Base-by-base conservation (phyloP, 2,329 filamentous ascomycete species). In the Hymenoscyphus repandus region DNA sequence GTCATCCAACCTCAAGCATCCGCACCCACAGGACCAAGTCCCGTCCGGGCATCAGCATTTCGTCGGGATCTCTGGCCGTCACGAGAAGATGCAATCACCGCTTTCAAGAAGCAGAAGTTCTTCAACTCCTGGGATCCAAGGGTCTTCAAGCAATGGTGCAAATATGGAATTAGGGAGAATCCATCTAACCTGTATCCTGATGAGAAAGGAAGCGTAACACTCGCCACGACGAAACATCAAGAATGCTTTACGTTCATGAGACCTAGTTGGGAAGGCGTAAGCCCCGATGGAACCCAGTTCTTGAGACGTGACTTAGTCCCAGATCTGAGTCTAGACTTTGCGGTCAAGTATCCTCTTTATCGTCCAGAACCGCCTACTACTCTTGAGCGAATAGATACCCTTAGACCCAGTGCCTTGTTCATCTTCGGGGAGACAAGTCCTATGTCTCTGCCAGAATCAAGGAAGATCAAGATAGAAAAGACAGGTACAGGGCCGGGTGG, bases 61-160 rank as follows among this genome's bases (percentile, higher is more conserved):
- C 83, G 92, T 12, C 82, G 89, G 39, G 91, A 96, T 59, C 63
- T 79, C 50, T 97, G 92, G 93, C 86, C 90, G 0, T 90, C 86
- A 0, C 80, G 86, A 9, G 71, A 74, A 44, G 85, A 75, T 2
- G 92, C 92, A 17, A 77, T 75, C 47, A 77, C 76, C 11, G 71
- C 80, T 10, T 90, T 96, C 70, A 70, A 72, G 46, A 78, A 78
- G 49, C 86, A 77, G 62, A 79, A 79, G 39, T 95, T 95, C 71
- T 96, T 95, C 70, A 75, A 82, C 56, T 61, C 77, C 10, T 97
- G 92, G 92, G 89, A 97, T 62, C 74, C 79, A 1, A 78, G 90
- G 41, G 90, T 91, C 0, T 74, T 96, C 0, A 81, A 90, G 10
- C 74, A 77, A 31, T 92, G 86, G 84, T 69, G 90, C 40, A 59